These are phyloP conservation scores for Saussurea involucrata DNA, from an alignment of 129 eudicot genomes.

Conservation along the genomic window DNA sequence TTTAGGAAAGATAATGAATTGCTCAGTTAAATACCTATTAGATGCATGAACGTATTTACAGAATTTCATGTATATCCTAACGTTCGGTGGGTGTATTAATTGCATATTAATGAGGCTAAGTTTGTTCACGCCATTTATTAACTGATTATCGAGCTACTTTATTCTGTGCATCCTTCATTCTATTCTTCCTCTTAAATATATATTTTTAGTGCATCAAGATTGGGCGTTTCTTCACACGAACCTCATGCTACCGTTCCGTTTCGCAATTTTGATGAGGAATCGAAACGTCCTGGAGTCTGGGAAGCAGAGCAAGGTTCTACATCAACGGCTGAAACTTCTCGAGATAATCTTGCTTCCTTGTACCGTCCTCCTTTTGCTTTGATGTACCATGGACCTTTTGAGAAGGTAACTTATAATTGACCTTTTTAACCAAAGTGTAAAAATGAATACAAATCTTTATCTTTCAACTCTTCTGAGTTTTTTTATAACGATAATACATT, in stretches of 20 bases:
- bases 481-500: not conserved
- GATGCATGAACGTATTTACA: not conserved
- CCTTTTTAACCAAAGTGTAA: not conserved
- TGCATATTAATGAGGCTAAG: not conserved
- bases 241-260: conserved; percentile 66
- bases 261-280: conserved; percentile 80
- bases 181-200: not conserved
- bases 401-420: conserved; percentile 52
- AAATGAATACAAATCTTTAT: not conserved
- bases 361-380: conserved; percentile 78
- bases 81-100: not conserved
- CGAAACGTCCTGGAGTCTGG: conserved; percentile 71
- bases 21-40: not conserved
- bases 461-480: not conserved
- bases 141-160: not conserved
- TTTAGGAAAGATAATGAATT: not conserved
- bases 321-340: conserved; percentile 42
- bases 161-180: not conserved
- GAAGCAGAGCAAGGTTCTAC: conserved; percentile 61
- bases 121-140: not conserved
- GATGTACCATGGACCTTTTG: conserved; percentile 80
- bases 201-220: conserved; percentile 41
- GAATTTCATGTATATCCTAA: not conserved
- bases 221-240: conserved; percentile 52
- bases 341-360: conserved; percentile 83